Evolutionary conservation across 176 grass and related monocot genomes (phyloP).

Genomic region (Tillandsia leiboldiana): DNA sequence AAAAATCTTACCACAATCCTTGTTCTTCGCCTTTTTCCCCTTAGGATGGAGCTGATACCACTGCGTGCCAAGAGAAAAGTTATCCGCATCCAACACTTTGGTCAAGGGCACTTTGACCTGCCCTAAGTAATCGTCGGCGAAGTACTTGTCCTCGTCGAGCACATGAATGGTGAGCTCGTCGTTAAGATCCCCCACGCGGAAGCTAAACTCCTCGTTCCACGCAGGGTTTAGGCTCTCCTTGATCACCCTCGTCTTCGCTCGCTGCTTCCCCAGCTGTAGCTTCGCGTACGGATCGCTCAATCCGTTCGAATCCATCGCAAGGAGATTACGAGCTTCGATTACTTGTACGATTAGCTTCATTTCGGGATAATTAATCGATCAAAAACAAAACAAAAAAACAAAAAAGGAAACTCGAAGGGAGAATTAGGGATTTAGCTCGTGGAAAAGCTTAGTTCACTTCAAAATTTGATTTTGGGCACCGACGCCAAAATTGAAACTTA

Average conservation of each 20-base stretch:
- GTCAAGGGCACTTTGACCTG: constrained; percentile 76
- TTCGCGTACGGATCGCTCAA: constrained; percentile 53
- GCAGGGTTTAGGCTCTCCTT: constrained; percentile 39
- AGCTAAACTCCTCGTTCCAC: constrained; percentile 86
- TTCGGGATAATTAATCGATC: constrained; percentile 5
- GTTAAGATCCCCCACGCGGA: constrained; percentile 65
- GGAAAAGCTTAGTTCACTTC: too few relatives aligned
- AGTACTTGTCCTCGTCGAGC: constrained; percentile 79
- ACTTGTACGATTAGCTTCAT: constrained; percentile 84
- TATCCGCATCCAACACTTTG: constrained; percentile 59
- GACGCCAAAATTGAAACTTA: too few relatives aligned
- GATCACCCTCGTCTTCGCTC: constrained; percentile 55
- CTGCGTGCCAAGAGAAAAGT: constrained; percentile 42
- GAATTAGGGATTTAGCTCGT: too few relatives aligned
- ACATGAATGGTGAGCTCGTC: constrained; percentile 56
- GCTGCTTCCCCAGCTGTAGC: constrained; percentile 66
- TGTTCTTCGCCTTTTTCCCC: constrained; percentile 73
- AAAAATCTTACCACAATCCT: constrained; percentile 46
- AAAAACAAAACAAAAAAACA: neutral
- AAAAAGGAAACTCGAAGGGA: too few relatives aligned
- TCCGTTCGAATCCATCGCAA: constrained; percentile 43
- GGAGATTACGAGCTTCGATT: constrained; percentile 55
- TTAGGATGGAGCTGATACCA: constrained; percentile 83
- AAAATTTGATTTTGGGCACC: too few relatives aligned
- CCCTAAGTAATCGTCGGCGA: constrained; percentile 73